These are phyloP conservation scores for Penicillium verrucosum DNA, from an alignment of 2,329 filamentous ascomycete genomes.

Conservation along the genomic window DNA sequence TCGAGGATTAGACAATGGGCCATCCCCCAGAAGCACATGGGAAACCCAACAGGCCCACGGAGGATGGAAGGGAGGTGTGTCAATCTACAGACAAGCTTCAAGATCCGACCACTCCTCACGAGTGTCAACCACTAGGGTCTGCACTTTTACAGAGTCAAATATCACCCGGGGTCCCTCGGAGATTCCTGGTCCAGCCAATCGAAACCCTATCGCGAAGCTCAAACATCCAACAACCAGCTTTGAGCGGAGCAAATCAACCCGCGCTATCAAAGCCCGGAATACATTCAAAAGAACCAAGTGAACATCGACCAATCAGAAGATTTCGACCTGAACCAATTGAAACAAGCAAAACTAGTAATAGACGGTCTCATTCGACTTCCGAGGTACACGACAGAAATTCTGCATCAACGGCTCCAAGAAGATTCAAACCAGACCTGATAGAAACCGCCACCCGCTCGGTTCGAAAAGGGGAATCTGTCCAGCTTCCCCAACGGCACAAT, in stretches of 20 bases:
- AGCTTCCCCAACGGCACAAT: constrained; percentile 37
- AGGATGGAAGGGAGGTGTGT: neutral
- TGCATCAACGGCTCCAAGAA: constrained; percentile 17
- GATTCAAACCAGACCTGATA: constrained; percentile 33
- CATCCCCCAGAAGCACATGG: neutral
- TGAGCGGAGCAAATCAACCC: constrained; percentile 12
- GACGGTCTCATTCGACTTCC: constrained; percentile 30
- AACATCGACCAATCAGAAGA: constrained; percentile 13
- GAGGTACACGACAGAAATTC: constrained; percentile 21
- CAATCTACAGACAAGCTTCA: neutral
- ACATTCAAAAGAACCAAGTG: neutral
- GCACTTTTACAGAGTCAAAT: neutral
- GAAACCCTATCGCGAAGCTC: constrained; percentile 45
- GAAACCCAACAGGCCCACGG: neutral
- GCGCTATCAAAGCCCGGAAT: neutral
- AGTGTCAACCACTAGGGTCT: neutral
- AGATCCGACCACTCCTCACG: neutral
- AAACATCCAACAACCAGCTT: constrained; percentile 11
- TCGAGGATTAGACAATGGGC: neutral
- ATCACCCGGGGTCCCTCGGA: constrained; percentile 17
- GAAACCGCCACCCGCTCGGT: constrained; percentile 33
- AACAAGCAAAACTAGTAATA: constrained; percentile 60
- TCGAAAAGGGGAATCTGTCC: constrained; percentile 27
- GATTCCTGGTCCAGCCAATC: constrained; percentile 42
- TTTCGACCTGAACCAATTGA: constrained; percentile 56